Conservation (phyloP, 2,329 filamentous ascomycete genomes). For the Epichloe bromicola region DNA sequence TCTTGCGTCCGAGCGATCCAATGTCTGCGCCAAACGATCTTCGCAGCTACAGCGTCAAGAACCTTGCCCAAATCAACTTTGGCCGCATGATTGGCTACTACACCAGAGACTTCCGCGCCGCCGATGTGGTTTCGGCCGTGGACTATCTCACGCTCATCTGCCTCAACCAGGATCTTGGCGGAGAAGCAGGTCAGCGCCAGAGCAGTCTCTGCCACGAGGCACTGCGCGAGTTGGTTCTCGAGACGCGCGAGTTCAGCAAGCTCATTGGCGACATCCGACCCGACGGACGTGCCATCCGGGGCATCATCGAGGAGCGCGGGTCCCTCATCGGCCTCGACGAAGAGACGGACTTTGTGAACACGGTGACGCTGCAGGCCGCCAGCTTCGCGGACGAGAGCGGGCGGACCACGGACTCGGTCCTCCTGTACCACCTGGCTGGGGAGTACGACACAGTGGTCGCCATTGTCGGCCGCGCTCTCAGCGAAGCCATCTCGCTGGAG, state of each 20-base stretch:
- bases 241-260: constrained; percentile 90
- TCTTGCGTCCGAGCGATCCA: constrained; percentile 78
- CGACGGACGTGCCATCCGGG: constrained; percentile 74
- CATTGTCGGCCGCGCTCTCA: constrained; percentile 80
- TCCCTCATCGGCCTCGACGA: constrained; percentile 67
- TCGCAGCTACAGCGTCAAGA: constrained; percentile 51
- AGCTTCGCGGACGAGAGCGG: constrained; percentile 90
- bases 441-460: constrained; percentile 91
- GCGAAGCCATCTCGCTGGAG: constrained; percentile 77
- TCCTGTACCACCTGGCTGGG: constrained; percentile 86
- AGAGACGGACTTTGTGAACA: constrained; percentile 73
- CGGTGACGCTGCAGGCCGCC: constrained; percentile 87
- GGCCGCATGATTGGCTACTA: constrained; percentile 89
- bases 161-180: constrained; percentile 72
- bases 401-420: constrained; percentile 80
- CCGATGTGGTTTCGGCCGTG: constrained; percentile 76
- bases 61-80: constrained; percentile 79
- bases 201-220: constrained; percentile 80
- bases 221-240: constrained; percentile 85
- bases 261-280: constrained; percentile 81
- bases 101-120: constrained; percentile 87
- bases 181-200: constrained; percentile 63
- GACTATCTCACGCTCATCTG: constrained; percentile 90
- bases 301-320: constrained; percentile 76
- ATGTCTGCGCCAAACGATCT: constrained; percentile 59